Conservation (phyloP, 148 eudicot genomes). For the Rhododendron williamsianum region DNA sequence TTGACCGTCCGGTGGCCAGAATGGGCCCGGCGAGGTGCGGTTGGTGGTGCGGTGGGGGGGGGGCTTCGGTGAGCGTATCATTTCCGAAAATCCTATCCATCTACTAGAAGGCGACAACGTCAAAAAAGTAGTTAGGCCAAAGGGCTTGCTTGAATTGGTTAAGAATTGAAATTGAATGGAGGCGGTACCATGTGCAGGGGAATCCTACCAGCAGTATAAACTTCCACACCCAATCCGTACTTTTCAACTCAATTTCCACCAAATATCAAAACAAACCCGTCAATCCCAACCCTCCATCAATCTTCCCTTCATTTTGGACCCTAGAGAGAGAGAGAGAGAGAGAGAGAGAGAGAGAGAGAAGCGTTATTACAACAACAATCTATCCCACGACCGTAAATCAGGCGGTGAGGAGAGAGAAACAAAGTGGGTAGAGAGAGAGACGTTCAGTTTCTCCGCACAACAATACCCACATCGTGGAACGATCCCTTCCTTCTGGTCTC, state of each 20-base stretch:
- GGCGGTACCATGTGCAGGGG: too few species aligned
- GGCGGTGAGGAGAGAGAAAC: slow-evolving; percentile 13
- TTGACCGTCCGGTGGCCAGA: too few species aligned
- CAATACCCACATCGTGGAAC: background rate
- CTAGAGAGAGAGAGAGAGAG: background rate
- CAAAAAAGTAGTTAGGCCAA: too few species aligned
- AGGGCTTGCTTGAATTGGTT: too few species aligned
- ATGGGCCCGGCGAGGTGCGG: too few species aligned
- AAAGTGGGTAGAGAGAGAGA: background rate
- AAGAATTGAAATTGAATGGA: too few species aligned
- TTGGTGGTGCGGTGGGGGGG: too few species aligned
- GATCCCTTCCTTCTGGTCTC: background rate
- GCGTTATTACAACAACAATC: background rate
- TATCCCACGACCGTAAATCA: slow-evolving; percentile 18
- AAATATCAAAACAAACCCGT: background rate
- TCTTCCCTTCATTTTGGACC: background rate
- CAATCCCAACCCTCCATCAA: slow-evolving; percentile 2
- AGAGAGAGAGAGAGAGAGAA: background rate
- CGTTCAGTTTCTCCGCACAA: slow-evolving; percentile 10
- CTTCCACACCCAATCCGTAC: background rate
- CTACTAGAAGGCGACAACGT: too few species aligned
- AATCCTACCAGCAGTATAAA: background rate
- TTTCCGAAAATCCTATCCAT: too few species aligned
- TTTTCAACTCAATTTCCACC: background rate
- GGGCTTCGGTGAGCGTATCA: too few species aligned